Percentiles rank a stretch among this genome's conserved stretches.
Conservation (phyloP, 1,284 basidiomycete species). For the Erythrobasidium hasegawianum region DNA sequence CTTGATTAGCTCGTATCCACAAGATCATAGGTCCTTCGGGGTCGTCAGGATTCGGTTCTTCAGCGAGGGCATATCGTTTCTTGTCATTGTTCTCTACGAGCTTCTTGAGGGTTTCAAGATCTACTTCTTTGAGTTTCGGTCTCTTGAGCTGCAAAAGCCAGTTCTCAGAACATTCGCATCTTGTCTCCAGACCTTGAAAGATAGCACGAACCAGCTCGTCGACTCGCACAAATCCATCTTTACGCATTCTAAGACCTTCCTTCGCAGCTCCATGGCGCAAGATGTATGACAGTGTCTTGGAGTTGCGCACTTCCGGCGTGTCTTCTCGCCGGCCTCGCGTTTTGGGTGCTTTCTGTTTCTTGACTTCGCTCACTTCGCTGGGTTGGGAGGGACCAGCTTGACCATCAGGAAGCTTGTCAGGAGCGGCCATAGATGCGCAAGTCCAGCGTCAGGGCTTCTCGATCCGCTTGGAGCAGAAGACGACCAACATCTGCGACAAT, state of each 20-base stretch:
- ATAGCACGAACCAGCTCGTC: conserved; percentile 63
- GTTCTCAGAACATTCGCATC: too few species aligned
- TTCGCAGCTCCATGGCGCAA: conserved; percentile 76
- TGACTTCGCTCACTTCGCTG: neutral
- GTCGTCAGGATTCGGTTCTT: conserved; percentile 55
- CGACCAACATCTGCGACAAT: too few species aligned
- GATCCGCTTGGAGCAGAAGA: too few species aligned
- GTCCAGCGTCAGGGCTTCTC: too few species aligned
- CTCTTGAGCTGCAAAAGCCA: conserved; percentile 55
- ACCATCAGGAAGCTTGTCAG: too few species aligned
- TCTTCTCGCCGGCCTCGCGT: conserved; percentile 19
- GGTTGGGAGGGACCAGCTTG: too few species aligned
- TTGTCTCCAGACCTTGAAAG: neutral
- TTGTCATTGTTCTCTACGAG: conserved; percentile 74
- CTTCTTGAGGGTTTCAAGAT: conserved; percentile 60
- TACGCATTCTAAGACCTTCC: conserved; percentile 67
- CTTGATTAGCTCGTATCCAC: conserved; percentile 92
- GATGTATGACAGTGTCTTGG: conserved; percentile 77
- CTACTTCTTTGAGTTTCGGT: conserved; percentile 56
- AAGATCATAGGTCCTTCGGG: conserved; percentile 53
- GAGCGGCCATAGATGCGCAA: too few species aligned
- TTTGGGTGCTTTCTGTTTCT: neutral
- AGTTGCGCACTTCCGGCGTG: conserved; percentile 51
- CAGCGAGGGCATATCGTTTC: conserved; percentile 66
- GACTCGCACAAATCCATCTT: conserved; percentile 74